Evolutionary conservation across 371 early-diverging fungal genomes (phyloP), one percentile per base, ranked within the genome.

Genomic region (Circinella umbellata): DNA sequence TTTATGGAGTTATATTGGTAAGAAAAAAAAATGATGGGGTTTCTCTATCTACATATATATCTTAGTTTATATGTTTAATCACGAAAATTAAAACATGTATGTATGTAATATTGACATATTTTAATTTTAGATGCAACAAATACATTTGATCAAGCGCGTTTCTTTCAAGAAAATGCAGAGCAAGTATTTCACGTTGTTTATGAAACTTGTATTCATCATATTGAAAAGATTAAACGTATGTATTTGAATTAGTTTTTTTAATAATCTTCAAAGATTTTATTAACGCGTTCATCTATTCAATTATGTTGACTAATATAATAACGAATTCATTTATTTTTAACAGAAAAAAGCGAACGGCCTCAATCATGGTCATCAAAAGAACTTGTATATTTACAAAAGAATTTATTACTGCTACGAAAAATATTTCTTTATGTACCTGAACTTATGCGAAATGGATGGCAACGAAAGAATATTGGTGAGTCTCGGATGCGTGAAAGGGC

Each of bases 131-230:
- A 92, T 75, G 87, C 82, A 34, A 83, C 92, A 8, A 90, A 86
- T 61, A 89, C 90, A 20, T 84, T 88, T 69, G 94, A 94, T 64
- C 92, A 93, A 70, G 83, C 81, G n/a, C 85, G 86, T 68, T 93
- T 94, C 77, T 92, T 93, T 72, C 89, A 90, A 73, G 93, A 93
- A 20, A 85, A 95, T 80, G 91, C 90, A 48, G 88, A 88, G 42
- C 86, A 87, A 54, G 86, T 94, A 6, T 92, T 90, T 73, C 78
- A 80, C 34, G 93, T 93, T 39, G 81, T 91, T 20, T 80, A 77
- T 69, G 93, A 94, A 63, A 81, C 86, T 14, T 91, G 91, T 69
- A 85, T 84, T 70, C 86, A 88, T 60, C 92, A 92, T 67, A 82
- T 89, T 47, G 92, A 91, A 53, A 93, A 93, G 75, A 89, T 93